Conservation (phyloP, 2,329 filamentous ascomycete genomes). For the Paecilomyces sp. region DNA sequence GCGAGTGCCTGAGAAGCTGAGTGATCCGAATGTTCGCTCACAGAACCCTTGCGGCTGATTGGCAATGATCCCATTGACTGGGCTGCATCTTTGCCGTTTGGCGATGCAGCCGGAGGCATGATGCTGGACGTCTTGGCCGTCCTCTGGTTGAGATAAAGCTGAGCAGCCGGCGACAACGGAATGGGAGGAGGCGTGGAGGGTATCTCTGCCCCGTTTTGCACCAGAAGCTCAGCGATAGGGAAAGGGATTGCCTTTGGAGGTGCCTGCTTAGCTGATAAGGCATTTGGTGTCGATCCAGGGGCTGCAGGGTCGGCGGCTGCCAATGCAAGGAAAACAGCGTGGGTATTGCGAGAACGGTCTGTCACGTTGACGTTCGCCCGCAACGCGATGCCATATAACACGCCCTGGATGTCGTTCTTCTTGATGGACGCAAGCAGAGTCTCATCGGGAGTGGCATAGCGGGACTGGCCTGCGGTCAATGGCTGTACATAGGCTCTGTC, state of each 20-base stretch:
- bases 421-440: conserved; percentile 88
- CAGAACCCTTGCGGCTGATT: conserved; percentile 35
- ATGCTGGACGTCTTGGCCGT: conserved; percentile 24
- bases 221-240: conserved; percentile 78
- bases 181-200: conserved; percentile 70
- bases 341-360: conserved; percentile 81
- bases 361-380: conserved; percentile 78
- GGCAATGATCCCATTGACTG: conserved; percentile 61
- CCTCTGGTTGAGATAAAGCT: conserved; percentile 78
- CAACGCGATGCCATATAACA: conserved; percentile 82
- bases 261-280: conserved; percentile 22
- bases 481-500: conserved; percentile 76
- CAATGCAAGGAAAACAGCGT: conserved; percentile 82
- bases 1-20: conserved; percentile 22
- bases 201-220: conserved; percentile 91
- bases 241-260: conserved; percentile 57
- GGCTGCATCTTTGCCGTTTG: conserved; percentile 24
- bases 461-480: conserved; percentile 61
- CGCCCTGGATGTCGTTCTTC: conserved; percentile 89
- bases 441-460: conserved; percentile 74
- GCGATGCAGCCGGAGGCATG: conserved; percentile 8
- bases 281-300: conserved; percentile 45
- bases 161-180: conserved; percentile 71
- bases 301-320: conserved; percentile 86
- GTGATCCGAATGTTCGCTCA: conserved; percentile 14